phyloP scores from a whole-genome alignment of 2,329 filamentous ascomycete species.

The Beauveria sp. region DNA sequence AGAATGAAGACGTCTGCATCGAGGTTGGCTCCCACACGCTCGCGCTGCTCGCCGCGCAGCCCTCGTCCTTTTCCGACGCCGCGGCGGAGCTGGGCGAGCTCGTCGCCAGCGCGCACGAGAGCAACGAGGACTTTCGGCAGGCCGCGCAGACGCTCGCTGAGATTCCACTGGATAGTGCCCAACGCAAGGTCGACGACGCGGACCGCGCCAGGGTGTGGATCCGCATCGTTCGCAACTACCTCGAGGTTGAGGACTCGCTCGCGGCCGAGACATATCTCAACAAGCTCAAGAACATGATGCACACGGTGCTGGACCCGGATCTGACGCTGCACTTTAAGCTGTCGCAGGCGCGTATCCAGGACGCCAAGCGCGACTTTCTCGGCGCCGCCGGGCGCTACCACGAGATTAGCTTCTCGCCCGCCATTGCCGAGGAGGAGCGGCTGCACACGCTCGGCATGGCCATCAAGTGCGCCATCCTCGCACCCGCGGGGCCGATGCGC shows the following conservation, averaged over 20 bases:
- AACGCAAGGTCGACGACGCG: conserved; percentile 73
- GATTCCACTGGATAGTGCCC: conserved; percentile 83
- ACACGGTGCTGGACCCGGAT: conserved; percentile 65
- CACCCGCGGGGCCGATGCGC: conserved; percentile 79
- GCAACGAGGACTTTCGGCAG: conserved; percentile 68
- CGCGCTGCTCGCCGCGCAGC: conserved; percentile 52
- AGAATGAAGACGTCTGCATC: conserved; percentile 60
- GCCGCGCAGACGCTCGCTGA: conserved; percentile 73
- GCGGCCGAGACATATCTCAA: conserved; percentile 82
- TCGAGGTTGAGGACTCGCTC: conserved; percentile 88
- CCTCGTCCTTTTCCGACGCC: conserved; percentile 72
- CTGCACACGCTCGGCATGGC: conserved; percentile 77
- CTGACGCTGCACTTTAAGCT: conserved; percentile 80
- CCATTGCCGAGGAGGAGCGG: conserved; percentile 80
- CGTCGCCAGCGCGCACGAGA: conserved; percentile 76
- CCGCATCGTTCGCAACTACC: conserved; percentile 85
- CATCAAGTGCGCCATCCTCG: conserved; percentile 86
- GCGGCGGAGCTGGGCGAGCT: conserved; percentile 71
- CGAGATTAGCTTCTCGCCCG: conserved; percentile 67
- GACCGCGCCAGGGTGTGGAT: conserved; percentile 85
- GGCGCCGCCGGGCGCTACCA: conserved; percentile 85
- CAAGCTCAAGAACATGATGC: conserved; percentile 88
- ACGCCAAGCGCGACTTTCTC: conserved; percentile 83
- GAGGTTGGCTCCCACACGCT: conserved; percentile 70
- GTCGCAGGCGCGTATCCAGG: conserved; percentile 85